Evolutionary conservation across 1,284 basidiomycete genomes (phyloP).

Genomic region (Cystobasidium sp.): DNA sequence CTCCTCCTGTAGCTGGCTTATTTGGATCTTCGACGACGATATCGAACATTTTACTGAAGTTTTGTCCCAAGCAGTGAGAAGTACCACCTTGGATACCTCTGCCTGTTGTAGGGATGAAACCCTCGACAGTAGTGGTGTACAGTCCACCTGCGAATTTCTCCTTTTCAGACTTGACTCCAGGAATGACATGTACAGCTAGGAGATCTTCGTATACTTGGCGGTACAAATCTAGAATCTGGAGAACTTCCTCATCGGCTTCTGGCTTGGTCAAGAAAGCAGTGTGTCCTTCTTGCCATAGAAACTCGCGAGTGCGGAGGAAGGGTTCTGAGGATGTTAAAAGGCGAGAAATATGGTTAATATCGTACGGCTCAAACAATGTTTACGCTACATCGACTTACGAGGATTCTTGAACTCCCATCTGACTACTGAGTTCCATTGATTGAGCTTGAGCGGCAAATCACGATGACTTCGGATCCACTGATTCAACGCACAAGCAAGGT

Average conservation of each 20-base stretch:
- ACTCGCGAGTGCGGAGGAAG: slow-evolving; percentile 98
- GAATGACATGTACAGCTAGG: slow-evolving; percentile 94
- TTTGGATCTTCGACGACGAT: slow-evolving; percentile 91
- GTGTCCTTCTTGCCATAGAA: slow-evolving; percentile 99
- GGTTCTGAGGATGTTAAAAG: no score
- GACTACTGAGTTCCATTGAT: slow-evolving; percentile 99
- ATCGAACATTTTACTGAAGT: slow-evolving; percentile 99
- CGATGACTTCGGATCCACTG: slow-evolving; percentile 99
- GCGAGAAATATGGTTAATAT: no score
- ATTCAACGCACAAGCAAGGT: no score
- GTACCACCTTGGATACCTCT: slow-evolving; percentile 98
- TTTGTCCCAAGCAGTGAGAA: slow-evolving; percentile 96
- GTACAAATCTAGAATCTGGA: slow-evolving; percentile 93
- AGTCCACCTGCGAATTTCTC: slow-evolving; percentile 98
- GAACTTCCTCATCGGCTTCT: slow-evolving; percentile 90
- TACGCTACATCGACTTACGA: no score
- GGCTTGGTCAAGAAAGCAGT: slow-evolving; percentile 87
- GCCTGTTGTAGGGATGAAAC: slow-evolving; percentile 95
- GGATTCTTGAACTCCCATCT: slow-evolving; percentile 99
- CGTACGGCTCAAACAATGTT: no score
- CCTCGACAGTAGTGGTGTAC: slow-evolving; percentile 98
- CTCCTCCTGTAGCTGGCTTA: slow-evolving; percentile 66
- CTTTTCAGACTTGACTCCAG: slow-evolving; percentile 97
- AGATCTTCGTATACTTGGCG: slow-evolving; percentile 95
- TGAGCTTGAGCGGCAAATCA: slow-evolving; percentile 94